Conservation (phyloP, 169 alveolate genomes). For the Plasmodium reichenowi region DNA sequence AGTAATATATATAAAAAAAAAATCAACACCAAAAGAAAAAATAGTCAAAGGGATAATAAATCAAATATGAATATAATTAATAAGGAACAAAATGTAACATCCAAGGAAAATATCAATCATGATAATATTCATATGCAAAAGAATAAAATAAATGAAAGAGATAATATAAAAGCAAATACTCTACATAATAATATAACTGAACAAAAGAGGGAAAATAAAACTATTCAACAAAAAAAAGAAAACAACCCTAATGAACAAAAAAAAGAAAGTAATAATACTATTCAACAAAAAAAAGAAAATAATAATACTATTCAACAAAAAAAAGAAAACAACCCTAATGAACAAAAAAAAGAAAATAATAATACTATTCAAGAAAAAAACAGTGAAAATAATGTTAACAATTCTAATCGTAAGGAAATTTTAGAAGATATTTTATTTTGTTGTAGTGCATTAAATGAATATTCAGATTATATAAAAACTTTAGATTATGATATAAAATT, state of each 20-base stretch:
- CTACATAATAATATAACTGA: too few relatives aligned
- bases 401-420: too few relatives aligned
- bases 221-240: conserved; percentile 9
- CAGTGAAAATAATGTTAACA: not conserved
- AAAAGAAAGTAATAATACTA: not conserved
- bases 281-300: not conserved
- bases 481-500: conserved; percentile 69
- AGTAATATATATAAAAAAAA: too few relatives aligned
- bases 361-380: not conserved
- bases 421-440: not conserved
- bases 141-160: too few relatives aligned
- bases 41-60: too few relatives aligned
- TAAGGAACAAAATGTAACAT: too few relatives aligned
- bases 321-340: conserved; percentile 2
- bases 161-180: too few relatives aligned
- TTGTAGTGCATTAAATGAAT: conserved; percentile 25
- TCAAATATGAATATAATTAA: too few relatives aligned
- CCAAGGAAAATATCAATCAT: too few relatives aligned
- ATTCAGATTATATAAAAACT: conserved; percentile 24
- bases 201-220: not conserved
- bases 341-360: not conserved
- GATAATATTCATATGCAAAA: too few relatives aligned
- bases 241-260: not conserved
- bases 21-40: too few relatives aligned
- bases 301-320: conserved; percentile 5